Conservation (phyloP, 768 basidiomycete genomes). For the Phlebiopsis gigantea region DNA sequence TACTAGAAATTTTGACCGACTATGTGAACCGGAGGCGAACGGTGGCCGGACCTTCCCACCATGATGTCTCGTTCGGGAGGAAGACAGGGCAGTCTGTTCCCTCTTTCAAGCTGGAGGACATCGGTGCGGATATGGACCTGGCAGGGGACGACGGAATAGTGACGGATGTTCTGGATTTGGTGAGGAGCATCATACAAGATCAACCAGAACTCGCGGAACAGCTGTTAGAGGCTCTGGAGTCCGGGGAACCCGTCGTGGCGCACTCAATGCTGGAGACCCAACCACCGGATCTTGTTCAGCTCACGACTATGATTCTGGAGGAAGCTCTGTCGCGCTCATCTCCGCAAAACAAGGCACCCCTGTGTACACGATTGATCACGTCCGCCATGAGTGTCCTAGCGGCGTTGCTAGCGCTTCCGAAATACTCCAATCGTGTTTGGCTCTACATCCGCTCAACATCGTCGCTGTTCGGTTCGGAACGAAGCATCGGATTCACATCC, state of each 20-base stretch:
- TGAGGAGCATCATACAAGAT: conserved; percentile 70
- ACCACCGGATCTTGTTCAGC: conserved; percentile 70
- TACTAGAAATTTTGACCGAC: conserved; percentile 77
- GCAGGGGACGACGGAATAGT: conserved; percentile 61
- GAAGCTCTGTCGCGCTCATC: conserved; percentile 59
- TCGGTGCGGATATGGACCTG: conserved; percentile 64
- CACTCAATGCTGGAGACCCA: conserved; percentile 47
- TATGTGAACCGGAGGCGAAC: conserved; percentile 59
- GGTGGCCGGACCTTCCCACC: conserved; percentile 36
- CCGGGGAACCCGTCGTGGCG: conserved; percentile 45
- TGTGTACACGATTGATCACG: conserved; percentile 61
- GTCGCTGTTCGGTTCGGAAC: conserved; percentile 67
- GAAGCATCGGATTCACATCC: conserved; percentile 50
- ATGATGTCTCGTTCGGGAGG: conserved; percentile 50
- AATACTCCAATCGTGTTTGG: conserved; percentile 83
- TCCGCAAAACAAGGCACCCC: conserved; percentile 31
- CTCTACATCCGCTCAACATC: conserved; percentile 77
- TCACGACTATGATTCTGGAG: conserved; percentile 77
- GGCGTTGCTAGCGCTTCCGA: conserved; percentile 66
- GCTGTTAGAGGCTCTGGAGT: conserved; percentile 65
- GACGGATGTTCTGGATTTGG: conserved; percentile 71
- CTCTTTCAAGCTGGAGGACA: conserved; percentile 52
- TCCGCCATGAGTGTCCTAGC: conserved; percentile 80
- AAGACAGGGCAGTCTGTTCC: conserved; percentile 27
- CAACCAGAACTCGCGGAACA: conserved; percentile 58